Base-by-base conservation (phyloP, 1,284 basidiomycete genomes). In the Omphalotus olearius region DNA sequence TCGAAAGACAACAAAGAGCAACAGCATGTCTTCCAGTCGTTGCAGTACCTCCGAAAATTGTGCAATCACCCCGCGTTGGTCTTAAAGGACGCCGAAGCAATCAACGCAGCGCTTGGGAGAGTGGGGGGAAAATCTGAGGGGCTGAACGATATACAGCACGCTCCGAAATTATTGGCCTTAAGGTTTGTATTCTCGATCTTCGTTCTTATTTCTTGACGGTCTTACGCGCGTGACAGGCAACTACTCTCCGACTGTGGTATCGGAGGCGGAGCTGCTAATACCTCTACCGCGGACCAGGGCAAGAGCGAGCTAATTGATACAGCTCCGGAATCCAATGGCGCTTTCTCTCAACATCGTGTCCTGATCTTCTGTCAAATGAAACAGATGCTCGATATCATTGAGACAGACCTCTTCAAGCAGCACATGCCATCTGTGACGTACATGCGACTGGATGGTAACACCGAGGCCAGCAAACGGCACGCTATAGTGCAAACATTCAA, bases 331-430 rank as follows among this genome's bases (percentile, higher is more conserved):
- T 67, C 78, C 0, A 71, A 71, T 28, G 79, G 79, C 9, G 73
- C 78, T 30, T 89, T 95, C 62, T 91, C 93, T 14, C 94, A 97
- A 63, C 97, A 99, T 66, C 92, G 97, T 33, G 95, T 98, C 44
- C 82, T 99, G 58, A 96, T 99, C 65, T 99, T 99, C 72, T 99
- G 96, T 66, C 97, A 99, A 71, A 91, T 98, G 81, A 97, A 97
- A 66, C 91, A 94, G 65, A 99, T 99, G 97, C 80, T 99, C 41
- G 93, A 99, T 67, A 90, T 99, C 64, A 97, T 99, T 64, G 95
- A 99, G 71, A 84, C 77, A 11, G 92, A 98, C 63, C 75, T 99
- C 1, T 98, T 99, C 79, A 88, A 87, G 57, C 71, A 79, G 42
- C 80, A 91, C 60, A 97, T 99, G 94, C 95, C 96, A 1, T 85